Conservation (phyloP, 148 eudicot genomes). For the Euryodendron excelsum region DNA sequence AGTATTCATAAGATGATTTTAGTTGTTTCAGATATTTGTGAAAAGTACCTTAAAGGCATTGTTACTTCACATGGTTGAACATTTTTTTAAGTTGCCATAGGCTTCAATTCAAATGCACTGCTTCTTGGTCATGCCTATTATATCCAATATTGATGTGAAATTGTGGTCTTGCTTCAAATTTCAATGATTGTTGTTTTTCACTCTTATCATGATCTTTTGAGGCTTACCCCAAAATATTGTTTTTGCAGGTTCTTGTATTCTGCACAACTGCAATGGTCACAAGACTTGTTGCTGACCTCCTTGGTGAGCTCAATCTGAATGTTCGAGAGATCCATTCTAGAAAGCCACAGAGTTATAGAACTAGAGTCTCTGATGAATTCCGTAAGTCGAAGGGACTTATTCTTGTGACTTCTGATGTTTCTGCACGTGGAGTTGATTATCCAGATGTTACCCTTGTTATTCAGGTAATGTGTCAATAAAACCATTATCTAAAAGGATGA, state of each 20-base stretch:
- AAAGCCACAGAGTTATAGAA: conserved; percentile 87
- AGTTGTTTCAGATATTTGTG: not conserved
- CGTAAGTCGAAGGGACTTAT: conserved; percentile 91
- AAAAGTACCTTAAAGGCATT: not conserved
- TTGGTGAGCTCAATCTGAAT: conserved; percentile 83
- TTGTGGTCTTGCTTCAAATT: not conserved
- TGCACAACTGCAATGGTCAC: conserved; percentile 99
- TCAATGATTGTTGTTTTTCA: not conserved
- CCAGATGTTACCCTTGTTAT: conserved; percentile 94
- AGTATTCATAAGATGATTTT: not conserved
- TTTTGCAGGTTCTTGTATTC: conserved; percentile 83
- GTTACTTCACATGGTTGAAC: not conserved
- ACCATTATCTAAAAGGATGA: no score
- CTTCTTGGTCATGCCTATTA: not conserved
- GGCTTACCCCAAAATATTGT: not conserved
- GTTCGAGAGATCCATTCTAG: conserved; percentile 98
- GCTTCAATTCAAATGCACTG: not conserved
- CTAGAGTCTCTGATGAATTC: conserved; percentile 86
- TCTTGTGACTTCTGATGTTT: conserved; percentile 94
- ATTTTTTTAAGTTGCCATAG: not conserved
- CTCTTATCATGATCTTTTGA: not conserved
- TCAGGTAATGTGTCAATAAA: conserved; percentile 57
- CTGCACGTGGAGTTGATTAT: conserved; percentile 98
- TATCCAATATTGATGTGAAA: not conserved
- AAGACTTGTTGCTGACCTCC: conserved; percentile 79